Evolutionary conservation across 116 monocot species (phyloP), one percentile per base, ranked within the genome.

Genomic region (Phalaenopsis hybrid): DNA sequence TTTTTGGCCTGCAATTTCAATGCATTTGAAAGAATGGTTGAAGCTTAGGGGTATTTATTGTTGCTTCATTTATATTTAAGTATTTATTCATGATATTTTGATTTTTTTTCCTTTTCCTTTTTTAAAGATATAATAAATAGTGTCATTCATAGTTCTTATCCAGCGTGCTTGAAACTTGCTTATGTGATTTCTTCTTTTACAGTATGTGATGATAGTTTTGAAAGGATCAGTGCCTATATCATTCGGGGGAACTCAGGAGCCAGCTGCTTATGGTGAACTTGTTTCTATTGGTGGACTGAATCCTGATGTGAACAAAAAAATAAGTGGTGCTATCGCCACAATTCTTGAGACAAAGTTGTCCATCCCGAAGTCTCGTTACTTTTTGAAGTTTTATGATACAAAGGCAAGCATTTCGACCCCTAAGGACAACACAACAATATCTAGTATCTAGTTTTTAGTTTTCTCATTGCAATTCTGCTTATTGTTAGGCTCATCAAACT

Each of bases 171-270:
- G 31, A n/a, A 43, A 8, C 45, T 33, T 79, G 41, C 31, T 76
- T 15, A 12, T 52, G 7, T 21, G 18, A 45, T 75, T 75, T 75
- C 18, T 44, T 44, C 46, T 45, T 74, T 80, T 74, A 57, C 87
- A 96, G 96, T 96, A 98, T 88, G 94, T 94, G 76, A 98, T 98
- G 97, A 82, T 94, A 73, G 91, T 91, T 55, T 91, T 94, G 13
- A 94, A 94, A 81, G 97, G 94, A 82, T 98, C 93, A 8, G 83
- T 94, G 8, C 94, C 93, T 2, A 93, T 98, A 63, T 86, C 90
- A 55, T 94, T 98, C 86, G 97, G 90, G 9, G 94, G 97, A 65
- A 93, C 93, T 1, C 76, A 93, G 80, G 77, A 90, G 34, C 93
- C 94, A 28, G 80, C 94, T 75, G 97, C 97, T 34, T 98, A 91